Evolutionary conservation across 192 early-diverging fungal genomes (phyloP).

Genomic region (Coemansia sp.): DNA sequence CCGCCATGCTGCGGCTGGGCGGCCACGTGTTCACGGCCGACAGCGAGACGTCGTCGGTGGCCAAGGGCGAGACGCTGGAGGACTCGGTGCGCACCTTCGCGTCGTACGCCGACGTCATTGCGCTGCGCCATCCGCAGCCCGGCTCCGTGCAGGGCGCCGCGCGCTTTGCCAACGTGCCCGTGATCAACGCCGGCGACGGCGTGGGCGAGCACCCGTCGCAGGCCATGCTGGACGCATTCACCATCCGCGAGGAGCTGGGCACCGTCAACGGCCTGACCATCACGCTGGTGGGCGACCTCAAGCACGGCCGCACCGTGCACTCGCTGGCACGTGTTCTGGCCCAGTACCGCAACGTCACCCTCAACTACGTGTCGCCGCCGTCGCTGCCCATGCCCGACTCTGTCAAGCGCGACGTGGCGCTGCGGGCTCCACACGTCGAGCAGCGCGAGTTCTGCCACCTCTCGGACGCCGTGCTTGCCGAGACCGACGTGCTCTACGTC

Average conservation of each 20-base stretch:
- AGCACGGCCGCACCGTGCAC: slow-evolving; percentile 98
- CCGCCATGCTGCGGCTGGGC: slow-evolving; percentile 91
- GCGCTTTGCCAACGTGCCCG: slow-evolving; percentile 82
- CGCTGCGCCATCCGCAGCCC: slow-evolving; percentile 88
- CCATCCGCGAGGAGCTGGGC: slow-evolving; percentile 91
- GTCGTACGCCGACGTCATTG: slow-evolving; percentile 88
- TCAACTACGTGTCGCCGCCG: slow-evolving; percentile 87
- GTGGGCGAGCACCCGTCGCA: slow-evolving; percentile 97
- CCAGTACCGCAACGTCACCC: slow-evolving; percentile 81
- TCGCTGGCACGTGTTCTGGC: slow-evolving; percentile 83
- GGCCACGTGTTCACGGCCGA: slow-evolving; percentile 85
- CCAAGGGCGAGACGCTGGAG: slow-evolving; percentile 92
- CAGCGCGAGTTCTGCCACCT: slow-evolving; percentile 70
- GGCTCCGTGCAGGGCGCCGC: slow-evolving; percentile 80
- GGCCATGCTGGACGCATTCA: slow-evolving; percentile 93
- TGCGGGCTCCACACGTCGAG: slow-evolving; percentile 53
- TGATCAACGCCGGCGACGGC: slow-evolving; percentile 97
- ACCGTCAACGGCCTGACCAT: slow-evolving; percentile 94
- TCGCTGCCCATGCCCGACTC: slow-evolving; percentile 84
- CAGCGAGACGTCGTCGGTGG: slow-evolving; percentile 78
- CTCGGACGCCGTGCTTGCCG: slow-evolving; percentile 70
- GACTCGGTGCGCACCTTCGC: slow-evolving; percentile 93
- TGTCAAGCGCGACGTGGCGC: slow-evolving; percentile 63
- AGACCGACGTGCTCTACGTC: slow-evolving; percentile 94
- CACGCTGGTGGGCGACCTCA: slow-evolving; percentile 93